phyloP scores from a whole-genome alignment of 2,329 filamentous ascomycete species.

The Fusarium irregulare region DNA sequence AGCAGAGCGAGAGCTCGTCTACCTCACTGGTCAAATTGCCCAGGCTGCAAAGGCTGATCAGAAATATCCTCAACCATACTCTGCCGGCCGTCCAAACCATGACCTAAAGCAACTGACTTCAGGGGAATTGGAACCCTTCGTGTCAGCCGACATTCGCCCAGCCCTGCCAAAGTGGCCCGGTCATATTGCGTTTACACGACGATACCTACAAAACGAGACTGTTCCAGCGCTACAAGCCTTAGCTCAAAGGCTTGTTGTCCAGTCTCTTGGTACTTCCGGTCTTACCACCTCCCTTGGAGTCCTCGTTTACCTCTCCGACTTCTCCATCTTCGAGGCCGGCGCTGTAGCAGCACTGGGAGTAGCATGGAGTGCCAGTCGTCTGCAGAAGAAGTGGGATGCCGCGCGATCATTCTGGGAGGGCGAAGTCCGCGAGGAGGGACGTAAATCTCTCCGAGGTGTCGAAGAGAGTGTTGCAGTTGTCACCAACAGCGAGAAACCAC shows the following conservation, averaged over 20 bases:
- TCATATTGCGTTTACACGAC: slow-evolving; percentile 78
- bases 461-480: slow-evolving; percentile 64
- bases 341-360: slow-evolving; percentile 70
- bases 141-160: slow-evolving; percentile 36
- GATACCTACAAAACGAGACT: slow-evolving; percentile 72
- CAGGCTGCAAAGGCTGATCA: slow-evolving; percentile 53
- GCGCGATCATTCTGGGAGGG: slow-evolving; percentile 72
- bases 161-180: slow-evolving; percentile 72
- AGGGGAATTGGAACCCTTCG: slow-evolving; percentile 42
- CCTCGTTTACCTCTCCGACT: slow-evolving; percentile 67
- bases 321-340: slow-evolving; percentile 70
- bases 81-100: slow-evolving; percentile 13
- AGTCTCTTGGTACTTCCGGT: slow-evolving; percentile 78
- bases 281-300: slow-evolving; percentile 66
- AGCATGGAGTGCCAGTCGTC: slow-evolving; percentile 67
- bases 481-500: slow-evolving; percentile 51
- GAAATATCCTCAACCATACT: slow-evolving; percentile 53
- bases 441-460: slow-evolving; percentile 68
- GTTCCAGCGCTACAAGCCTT: slow-evolving; percentile 78
- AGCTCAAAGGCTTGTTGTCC: slow-evolving; percentile 78
- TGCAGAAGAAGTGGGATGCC: slow-evolving; percentile 72
- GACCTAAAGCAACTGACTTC: slow-evolving; percentile 40
- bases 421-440: slow-evolving; percentile 74
- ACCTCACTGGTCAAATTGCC: slow-evolving; percentile 80
- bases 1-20: slow-evolving; percentile 85